Base-by-base conservation (phyloP, 345 rosid genomes). In the Clarkia xantiana region DNA sequence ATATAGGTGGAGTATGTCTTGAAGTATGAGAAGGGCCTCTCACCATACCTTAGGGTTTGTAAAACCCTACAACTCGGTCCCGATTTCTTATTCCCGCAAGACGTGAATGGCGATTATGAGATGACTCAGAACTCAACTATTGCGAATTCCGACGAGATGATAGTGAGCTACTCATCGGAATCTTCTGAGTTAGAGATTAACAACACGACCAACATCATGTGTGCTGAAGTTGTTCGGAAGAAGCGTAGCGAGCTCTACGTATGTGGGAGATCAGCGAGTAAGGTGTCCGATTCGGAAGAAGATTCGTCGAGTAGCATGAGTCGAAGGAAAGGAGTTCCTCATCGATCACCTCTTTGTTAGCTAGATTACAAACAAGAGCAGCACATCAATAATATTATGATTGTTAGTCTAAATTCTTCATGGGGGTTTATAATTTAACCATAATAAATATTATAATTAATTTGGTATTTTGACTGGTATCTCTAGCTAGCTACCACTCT, bases 271-370 rank as follows among this genome's bases (percentile, higher is more conserved):
- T 81, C 81, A 14, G 63, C 77, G 13, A 67, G 47, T 44, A 71
- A 77, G 62, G 81, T 60, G 40, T 65, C 79, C 1, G 61, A 73
- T 5, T 82, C 76, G 44, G 82, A 76, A 6, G 80, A 76, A 41
- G 79, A 78, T 58, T 79, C 75, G 62, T 76, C 91, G 39, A 64
- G 76, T 5, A 69, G 85, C 68, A 29, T 29, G 36, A 74, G 73
- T 57, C 81, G 70, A 65, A 73, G 99, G 57, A 93, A 93, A 69
- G 90, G 99, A 62, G 69, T 78, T 66, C 99, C 99, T 42, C 95
- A 86, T 36, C 68, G 99, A 57, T 80, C 96, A 56, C 96, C 99
- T 59, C 62, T 87, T 11, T 87, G 86, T 68, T 91, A 81, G 71
- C n/a, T n/a, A 29, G 36, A 29, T 29, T 29, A 29, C 36, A n/a